A percentile compares a stretch with the other conserved stretches of the same genome.
Conservation (phyloP, 805 yeast genomes). For the Lipomyces sp. region DNA sequence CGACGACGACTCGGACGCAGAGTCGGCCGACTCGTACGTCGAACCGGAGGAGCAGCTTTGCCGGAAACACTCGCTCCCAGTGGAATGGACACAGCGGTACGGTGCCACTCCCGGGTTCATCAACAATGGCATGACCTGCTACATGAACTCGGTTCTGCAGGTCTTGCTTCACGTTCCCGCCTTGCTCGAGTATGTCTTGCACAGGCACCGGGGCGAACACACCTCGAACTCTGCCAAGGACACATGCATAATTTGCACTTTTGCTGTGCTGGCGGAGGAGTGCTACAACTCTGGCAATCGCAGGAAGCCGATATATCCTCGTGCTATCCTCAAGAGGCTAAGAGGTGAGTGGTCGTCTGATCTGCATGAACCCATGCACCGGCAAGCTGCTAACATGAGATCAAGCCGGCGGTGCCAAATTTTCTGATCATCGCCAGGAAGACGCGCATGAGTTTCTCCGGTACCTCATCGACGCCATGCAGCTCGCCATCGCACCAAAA, state of each 20-base stretch:
- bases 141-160: slow-evolving; percentile 93
- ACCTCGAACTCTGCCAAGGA: slow-evolving; percentile 36
- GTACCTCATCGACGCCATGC: slow-evolving; percentile 29
- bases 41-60: slow-evolving; percentile 19
- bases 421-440: slow-evolving; percentile 54
- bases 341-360: slow-evolving; percentile 45
- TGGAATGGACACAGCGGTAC: slow-evolving; percentile 18
- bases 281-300: slow-evolving; percentile 13
- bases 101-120: slow-evolving; percentile 53
- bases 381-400: not conserved
- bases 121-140: slow-evolving; percentile 94
- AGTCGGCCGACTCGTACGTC: slow-evolving; percentile 6
- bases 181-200: slow-evolving; percentile 73
- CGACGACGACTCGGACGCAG: slow-evolving; percentile 6
- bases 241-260: slow-evolving; percentile 27
- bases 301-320: slow-evolving; percentile 51
- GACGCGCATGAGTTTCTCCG: slow-evolving; percentile 91
- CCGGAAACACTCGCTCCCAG: slow-evolving; percentile 13
- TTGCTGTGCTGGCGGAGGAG: slow-evolving; percentile 24
- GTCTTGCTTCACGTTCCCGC: slow-evolving; percentile 90
- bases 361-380: slow-evolving; percentile 52
- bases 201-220: slow-evolving; percentile 56
- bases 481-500: slow-evolving; percentile 27
- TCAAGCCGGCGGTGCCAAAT: slow-evolving; percentile 17
- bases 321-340: slow-evolving; percentile 64